Conservation (phyloP, 345 rosid species). For the Eucalyptus pauciflora region DNA sequence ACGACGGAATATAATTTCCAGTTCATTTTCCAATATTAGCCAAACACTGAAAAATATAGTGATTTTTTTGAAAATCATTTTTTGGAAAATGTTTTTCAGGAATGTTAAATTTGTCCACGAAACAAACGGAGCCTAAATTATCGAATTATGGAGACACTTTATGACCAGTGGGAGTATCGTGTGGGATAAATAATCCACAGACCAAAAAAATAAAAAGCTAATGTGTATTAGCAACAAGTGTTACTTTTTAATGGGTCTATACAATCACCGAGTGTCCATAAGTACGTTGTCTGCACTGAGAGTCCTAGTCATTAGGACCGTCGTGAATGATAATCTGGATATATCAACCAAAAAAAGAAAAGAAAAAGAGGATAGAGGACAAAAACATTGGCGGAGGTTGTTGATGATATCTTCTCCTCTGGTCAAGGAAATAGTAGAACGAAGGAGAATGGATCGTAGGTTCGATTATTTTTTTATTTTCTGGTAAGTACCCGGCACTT, state of each 20-base stretch:
- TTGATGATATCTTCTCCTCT: no score
- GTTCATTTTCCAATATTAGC: neutral
- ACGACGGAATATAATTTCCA: accelerated
- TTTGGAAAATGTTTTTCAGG: accelerated
- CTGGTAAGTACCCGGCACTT: no score
- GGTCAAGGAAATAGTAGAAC: accelerated
- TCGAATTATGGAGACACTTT: neutral
- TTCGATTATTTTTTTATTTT: no score
- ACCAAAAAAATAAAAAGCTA: neutral
- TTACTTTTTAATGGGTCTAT: no score
- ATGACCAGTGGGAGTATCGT: no score
- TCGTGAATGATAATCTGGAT: neutral
- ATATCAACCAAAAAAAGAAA: no score
- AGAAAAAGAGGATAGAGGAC: no score
- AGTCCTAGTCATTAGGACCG: neutral
- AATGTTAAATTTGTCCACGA: accelerated
- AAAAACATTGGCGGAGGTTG: no score
- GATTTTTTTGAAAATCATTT: neutral
- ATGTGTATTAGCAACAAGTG: no score
- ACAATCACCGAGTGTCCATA: neutral
- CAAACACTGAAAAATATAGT: accelerated
- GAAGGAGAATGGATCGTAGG: no score
- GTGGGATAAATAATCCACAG: neutral
- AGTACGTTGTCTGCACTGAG: neutral
- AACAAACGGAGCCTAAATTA: accelerated